These are phyloP conservation scores for Colletotrichum gigasporum DNA, from an alignment of 2,329 filamentous ascomycete species.

Conservation along the genomic window DNA sequence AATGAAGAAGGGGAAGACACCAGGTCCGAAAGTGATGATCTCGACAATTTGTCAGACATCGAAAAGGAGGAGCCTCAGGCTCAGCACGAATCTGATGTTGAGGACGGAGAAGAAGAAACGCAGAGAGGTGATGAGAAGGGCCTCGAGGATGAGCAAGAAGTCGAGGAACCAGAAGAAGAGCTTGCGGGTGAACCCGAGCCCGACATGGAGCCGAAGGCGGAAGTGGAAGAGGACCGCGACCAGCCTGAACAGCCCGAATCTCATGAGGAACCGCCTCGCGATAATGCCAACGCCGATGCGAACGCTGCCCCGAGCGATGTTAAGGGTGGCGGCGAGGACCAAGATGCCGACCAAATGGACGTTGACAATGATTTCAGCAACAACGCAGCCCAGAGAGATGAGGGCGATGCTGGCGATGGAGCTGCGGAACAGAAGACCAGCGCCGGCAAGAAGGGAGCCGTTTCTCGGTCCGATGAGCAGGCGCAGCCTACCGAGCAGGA, in stretches of 20 bases:
- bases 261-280: conserved; percentile 45
- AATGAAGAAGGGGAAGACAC: conserved; percentile 72
- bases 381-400: conserved; percentile 71
- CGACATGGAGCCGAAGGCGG: conserved; percentile 60
- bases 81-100: conserved; percentile 48
- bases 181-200: conserved; percentile 41
- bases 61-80: conserved; percentile 50
- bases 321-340: conserved; percentile 71
- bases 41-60: conserved; percentile 66
- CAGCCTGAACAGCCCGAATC: conserved; percentile 41
- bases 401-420: conserved; percentile 72
- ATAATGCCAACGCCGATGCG: conserved; percentile 61
- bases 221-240: conserved; percentile 60
- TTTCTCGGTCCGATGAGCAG: conserved; percentile 57
- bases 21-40: conserved; percentile 63
- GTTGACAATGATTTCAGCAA: conserved; percentile 68
- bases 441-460: conserved; percentile 69
- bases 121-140: conserved; percentile 40
- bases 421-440: conserved; percentile 71
- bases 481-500: conserved; percentile 52
- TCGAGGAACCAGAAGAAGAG: conserved; percentile 44
- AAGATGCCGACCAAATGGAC: conserved; percentile 71
- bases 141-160: conserved; percentile 38
- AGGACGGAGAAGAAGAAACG: conserved; percentile 44
- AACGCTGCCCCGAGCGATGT: conserved; percentile 71